phyloP scores from a whole-genome alignment of 176 grass and related monocot species.

The Carex kokanica region DNA sequence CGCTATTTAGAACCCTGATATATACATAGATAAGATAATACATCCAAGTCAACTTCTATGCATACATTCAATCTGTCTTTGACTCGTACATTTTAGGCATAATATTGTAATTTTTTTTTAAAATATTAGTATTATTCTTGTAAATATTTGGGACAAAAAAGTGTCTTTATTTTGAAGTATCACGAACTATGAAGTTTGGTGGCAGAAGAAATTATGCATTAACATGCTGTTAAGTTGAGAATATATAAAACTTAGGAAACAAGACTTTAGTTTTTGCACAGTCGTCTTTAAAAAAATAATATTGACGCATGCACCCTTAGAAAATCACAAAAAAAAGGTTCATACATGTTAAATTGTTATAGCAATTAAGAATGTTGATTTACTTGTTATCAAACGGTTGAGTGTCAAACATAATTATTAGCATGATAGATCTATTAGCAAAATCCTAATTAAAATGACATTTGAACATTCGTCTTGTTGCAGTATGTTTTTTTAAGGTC shows the following conservation, averaged over 20 bases:
- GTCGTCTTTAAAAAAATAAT: neutral
- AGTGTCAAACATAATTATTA: neutral
- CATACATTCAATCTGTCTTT: neutral
- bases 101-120: neutral
- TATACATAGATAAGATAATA: neutral
- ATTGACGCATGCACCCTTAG: neutral
- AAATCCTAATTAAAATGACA: neutral
- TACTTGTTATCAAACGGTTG: neutral
- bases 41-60: neutral
- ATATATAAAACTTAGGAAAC: neutral
- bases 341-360: neutral
- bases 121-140: neutral
- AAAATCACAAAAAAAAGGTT: neutral
- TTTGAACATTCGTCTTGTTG: neutral
- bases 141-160: constrained; percentile 1
- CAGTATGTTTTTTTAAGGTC: too few relatives aligned
- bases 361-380: neutral
- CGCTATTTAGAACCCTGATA: too few relatives aligned
- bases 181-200: neutral
- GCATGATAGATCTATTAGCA: neutral
- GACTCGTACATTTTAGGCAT: neutral
- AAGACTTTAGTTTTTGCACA: neutral
- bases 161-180: neutral
- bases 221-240: neutral
- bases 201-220: neutral